Percentiles rank a stretch among this genome's conserved stretches.
These are phyloP conservation scores for Lumnitzera littorea DNA, from an alignment of 345 rosid genomes.

Conservation along the genomic window DNA sequence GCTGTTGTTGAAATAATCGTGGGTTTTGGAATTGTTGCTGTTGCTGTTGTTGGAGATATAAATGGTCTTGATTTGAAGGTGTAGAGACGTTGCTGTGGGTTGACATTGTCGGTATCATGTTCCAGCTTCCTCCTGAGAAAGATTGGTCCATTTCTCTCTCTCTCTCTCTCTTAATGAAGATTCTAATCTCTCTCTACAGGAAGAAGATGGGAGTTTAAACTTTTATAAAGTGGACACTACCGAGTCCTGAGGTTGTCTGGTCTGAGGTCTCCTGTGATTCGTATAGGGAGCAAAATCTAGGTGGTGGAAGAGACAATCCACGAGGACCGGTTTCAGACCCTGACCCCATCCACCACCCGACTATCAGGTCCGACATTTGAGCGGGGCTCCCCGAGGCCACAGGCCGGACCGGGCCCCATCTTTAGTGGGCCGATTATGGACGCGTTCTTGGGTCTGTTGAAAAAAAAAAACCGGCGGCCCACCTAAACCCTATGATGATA, in stretches of 20 bases:
- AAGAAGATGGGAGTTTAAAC: not conserved
- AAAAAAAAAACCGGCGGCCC: no score
- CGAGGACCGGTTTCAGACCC: no score
- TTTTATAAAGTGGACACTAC: not conserved
- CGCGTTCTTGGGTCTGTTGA: no score
- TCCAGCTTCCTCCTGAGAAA: slow-evolving; percentile 40
- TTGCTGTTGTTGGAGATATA: slow-evolving; percentile 28
- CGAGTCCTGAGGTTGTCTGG: not conserved
- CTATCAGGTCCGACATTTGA: no score
- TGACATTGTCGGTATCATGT: slow-evolving; percentile 40
- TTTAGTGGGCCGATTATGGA: no score
- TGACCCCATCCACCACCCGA: no score
- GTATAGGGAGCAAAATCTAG: no score
- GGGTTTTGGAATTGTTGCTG: slow-evolving; percentile 14
- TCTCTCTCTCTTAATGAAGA: not conserved
- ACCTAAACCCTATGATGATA: no score
- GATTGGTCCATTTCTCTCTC: slow-evolving; percentile 36
- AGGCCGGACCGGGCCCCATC: not conserved
- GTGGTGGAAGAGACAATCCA: no score
- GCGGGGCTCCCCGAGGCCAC: no score
- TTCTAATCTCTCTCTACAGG: not conserved
- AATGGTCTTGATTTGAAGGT: slow-evolving; percentile 49
- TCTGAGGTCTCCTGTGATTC: no score
- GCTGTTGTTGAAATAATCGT: slow-evolving; percentile 21
- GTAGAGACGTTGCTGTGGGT: slow-evolving; percentile 39